Base-by-base conservation (phyloP, 139 green algal genomes). In the Raphidocelis subcapitata region DNA sequence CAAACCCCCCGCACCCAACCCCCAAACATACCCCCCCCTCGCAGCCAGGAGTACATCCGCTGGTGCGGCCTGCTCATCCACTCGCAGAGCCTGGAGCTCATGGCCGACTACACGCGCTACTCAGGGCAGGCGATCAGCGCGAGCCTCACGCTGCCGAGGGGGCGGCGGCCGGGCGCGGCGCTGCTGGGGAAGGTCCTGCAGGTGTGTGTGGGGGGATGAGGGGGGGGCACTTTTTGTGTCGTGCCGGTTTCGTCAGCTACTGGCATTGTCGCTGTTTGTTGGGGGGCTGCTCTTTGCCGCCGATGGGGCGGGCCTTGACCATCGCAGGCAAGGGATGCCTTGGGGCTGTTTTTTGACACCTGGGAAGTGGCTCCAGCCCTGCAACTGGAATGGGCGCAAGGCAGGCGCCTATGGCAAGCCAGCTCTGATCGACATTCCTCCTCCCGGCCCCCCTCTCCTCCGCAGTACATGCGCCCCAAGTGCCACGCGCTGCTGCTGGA, bases 61-160 rank as follows among this genome's bases (percentile, higher is more conserved):
- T 98, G 94, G 93, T 97, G 92, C 71, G 94, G 94, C 12, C 84
- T 98, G 74, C 75, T 98, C 32, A 68, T 98, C 60, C 88, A 94
- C 69, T 65, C 37, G 0, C 15, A 55, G 8, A 94, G 37, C 0
- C 87, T 98, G 62, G 94, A 85, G 71, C 14, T 85, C 2, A 67
- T 84, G 72, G 91, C 80, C 3, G 94, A 98, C 82, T 98, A 98
- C 92, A 96, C 81, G 2, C 79, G 92, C 26, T 95, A 92, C 67
- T 51, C 36, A 1, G 79, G 82, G 0, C 57, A 76, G n/a, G 82
- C 87, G 66, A 78, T 97, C 31, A 26, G 62, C 4, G 65, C 70
- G 20, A 71, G 77, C 10, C 74, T 97, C 18, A 94, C 84, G 16
- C 82, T 97, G 37, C 85, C 82, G 24, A 21, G 5, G 28, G 24